Evolutionary conservation across 129 eudicot species (phyloP), one percentile per base, ranked within the genome.

Genomic region (Saposhnikovia divaricata): DNA sequence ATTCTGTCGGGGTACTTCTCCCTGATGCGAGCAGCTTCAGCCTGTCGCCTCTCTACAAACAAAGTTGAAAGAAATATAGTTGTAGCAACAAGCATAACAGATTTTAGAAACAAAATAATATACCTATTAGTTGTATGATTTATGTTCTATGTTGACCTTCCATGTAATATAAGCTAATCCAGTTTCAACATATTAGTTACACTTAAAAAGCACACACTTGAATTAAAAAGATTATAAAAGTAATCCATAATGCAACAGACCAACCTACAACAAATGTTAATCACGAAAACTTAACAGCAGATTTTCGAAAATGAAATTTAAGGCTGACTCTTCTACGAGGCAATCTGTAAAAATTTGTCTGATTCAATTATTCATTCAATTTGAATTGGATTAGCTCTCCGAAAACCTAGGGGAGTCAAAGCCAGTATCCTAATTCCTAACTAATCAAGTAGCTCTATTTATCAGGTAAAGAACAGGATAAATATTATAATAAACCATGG

Each of bases 11-110:
- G 96, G 66, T 94, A 94, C 84, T 94, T 94, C 85, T 94, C 98
- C 89, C 98, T 90, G 84, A 94, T 94, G 23, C 98, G 96, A 76
- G 93, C 91, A 92, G 97, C 96, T 90, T 94, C 97, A 53, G 97
- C 97, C 83, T 92, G 97, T 66, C 98, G 89, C 86, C 96, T 90
- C 83, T 94, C 97, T 94, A 88, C 38, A 80, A 42, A 6, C 73
- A 25, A 15, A n/a, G 21, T 21, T 10, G 15, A 72, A 66, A 9
- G 79, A 12, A 57, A 18, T 39, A 27, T 5, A 0, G 1, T 1
- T 15, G 34, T 59, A n/a, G 7, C 9, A 57, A 55, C 28, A 23
- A 57, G 31, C 14, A 59, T 9, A n/a, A n/a, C 68, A 59, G 25
- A 6, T 5, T 1, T 23, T 61, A 9, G 10, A 61, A 25, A 61